Conservation (phyloP, 148 eudicot genomes). For the Cornus kousa region DNA sequence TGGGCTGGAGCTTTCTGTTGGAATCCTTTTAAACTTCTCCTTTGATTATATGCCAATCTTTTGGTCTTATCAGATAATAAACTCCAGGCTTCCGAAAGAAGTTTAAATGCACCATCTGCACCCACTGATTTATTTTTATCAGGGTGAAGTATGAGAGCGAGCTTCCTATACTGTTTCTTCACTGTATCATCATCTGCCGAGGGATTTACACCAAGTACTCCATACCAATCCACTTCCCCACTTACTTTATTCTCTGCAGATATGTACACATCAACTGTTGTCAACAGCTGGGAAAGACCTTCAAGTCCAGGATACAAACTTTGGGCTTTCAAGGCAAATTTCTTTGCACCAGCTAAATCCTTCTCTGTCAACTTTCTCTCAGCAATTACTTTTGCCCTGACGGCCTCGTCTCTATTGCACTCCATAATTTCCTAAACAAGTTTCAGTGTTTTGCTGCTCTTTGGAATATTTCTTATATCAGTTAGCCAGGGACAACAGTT, state of each 20-base stretch:
- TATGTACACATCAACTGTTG: constrained; percentile 44
- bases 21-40: constrained; percentile 39
- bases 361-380: constrained; percentile 44
- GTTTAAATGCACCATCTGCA: constrained; percentile 83
- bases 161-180: constrained; percentile 57
- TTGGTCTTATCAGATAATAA: constrained; percentile 67
- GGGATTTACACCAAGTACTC: constrained; percentile 60
- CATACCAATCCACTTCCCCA: constrained; percentile 74
- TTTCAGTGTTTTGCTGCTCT: neutral
- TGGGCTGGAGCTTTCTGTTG: constrained; percentile 44
- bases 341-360: constrained; percentile 53
- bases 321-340: constrained; percentile 51
- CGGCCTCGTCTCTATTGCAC: constrained; percentile 60
- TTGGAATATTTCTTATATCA: neutral
- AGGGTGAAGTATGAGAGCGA: constrained; percentile 72
- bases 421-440: constrained; percentile 29
- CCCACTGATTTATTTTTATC: constrained; percentile 77
- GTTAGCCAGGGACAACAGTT: neutral
- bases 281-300: constrained; percentile 42
- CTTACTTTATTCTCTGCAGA: constrained; percentile 47
- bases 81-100: constrained; percentile 65
- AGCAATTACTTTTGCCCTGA: constrained; percentile 46
- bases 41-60: constrained; percentile 62
- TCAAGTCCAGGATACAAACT: constrained; percentile 45
- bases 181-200: constrained; percentile 64